Percentiles rank a stretch among this genome's conserved stretches.
Evolutionary conservation across 345 rosid species (phyloP).

Genomic region (Acer negundo): DNA sequence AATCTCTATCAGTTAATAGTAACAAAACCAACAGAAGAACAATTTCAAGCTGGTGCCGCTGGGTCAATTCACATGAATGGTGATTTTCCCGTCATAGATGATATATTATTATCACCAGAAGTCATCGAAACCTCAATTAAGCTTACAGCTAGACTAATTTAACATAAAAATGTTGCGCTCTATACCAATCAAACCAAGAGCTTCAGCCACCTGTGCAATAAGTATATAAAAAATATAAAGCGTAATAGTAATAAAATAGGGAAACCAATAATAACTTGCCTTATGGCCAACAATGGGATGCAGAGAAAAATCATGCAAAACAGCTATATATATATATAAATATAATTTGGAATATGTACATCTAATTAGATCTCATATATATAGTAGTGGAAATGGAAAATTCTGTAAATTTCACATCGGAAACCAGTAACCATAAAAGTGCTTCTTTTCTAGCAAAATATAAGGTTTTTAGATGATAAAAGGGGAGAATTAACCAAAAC

Average conservation of each 20-base stretch:
- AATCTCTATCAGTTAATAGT: background rate
- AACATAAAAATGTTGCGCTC: slow-evolving; percentile 52
- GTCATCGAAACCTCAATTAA: slow-evolving; percentile 63
- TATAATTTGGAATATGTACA: no score
- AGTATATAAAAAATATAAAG: slow-evolving; percentile 11
- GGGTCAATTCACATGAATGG: slow-evolving; percentile 94
- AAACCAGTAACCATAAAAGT: background rate
- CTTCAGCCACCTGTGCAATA: slow-evolving; percentile 80
- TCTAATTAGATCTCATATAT: no score
- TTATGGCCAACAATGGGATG: no score
- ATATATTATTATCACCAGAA: slow-evolving; percentile 27
- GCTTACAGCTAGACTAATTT: slow-evolving; percentile 72
- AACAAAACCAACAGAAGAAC: slow-evolving; percentile 50
- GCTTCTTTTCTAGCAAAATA: background rate
- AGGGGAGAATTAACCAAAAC: background rate
- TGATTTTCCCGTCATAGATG: slow-evolving; percentile 54
- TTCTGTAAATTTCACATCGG: no score
- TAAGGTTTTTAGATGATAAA: background rate
- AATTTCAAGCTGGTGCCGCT: slow-evolving; percentile 67
- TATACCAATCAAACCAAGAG: slow-evolving; percentile 92
- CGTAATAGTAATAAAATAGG: no score
- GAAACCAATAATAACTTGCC: no score
- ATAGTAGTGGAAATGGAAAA: no score
- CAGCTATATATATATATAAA: no score
- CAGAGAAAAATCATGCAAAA: no score